Percentiles rank a stretch among this genome's conserved stretches.
phyloP scores from a whole-genome alignment of 1,284 basidiomycete species.

The Rhodofomes roseus region DNA sequence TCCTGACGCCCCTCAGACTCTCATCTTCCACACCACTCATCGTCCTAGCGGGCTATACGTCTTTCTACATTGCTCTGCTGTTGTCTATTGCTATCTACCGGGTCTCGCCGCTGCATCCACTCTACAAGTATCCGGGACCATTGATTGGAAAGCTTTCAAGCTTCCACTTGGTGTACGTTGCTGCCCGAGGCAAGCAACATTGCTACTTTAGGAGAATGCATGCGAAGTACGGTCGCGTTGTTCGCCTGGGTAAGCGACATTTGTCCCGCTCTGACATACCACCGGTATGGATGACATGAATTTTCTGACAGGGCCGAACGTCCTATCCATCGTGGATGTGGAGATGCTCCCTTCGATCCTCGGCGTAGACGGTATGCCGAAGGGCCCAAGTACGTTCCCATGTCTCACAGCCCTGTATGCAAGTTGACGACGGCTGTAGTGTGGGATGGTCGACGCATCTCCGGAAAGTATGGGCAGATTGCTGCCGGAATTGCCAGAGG shows the following conservation, averaged over 20 bases:
- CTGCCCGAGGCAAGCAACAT: slow-evolving; percentile 21
- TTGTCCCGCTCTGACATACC: slow-evolving; percentile 29
- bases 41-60: no score
- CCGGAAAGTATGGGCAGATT: no score
- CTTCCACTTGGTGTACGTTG: slow-evolving; percentile 18
- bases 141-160: slow-evolving; percentile 22
- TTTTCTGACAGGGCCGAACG: no score
- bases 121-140: slow-evolving; percentile 28
- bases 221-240: slow-evolving; percentile 26
- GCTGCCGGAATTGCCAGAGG: no score
- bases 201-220: slow-evolving; percentile 23
- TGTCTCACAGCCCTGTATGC: neutral
- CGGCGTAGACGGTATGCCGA: neutral
- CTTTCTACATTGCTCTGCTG: slow-evolving; percentile 6
- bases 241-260: slow-evolving; percentile 25
- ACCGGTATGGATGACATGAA: neutral
- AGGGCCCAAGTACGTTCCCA: neutral
- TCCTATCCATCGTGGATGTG: no score
- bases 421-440: no score
- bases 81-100: slow-evolving; percentile 23
- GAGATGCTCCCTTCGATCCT: no score
- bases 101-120: slow-evolving; percentile 28
- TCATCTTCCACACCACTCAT: neutral
- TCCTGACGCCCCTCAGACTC: neutral
- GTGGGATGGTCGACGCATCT: no score